A percentile compares a stretch with the other conserved stretches of the same genome.
phyloP scores from a whole-genome alignment of 2,329 filamentous ascomycete genomes.

The Magnaporthiopsis poae region DNA sequence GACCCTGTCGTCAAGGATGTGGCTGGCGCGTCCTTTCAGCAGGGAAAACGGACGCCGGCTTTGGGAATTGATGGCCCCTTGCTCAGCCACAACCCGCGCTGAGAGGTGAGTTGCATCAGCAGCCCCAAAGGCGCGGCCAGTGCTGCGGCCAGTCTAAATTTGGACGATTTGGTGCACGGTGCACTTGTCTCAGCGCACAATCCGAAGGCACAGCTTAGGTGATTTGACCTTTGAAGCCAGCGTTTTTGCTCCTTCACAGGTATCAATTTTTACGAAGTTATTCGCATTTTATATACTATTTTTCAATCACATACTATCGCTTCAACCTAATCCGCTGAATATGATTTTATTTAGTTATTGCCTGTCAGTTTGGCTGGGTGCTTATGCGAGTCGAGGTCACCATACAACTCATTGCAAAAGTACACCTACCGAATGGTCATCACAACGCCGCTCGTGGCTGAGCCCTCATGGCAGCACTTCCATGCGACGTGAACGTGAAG shows the following conservation, averaged over 20 bases:
- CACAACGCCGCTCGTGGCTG: not conserved
- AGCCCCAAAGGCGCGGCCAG: not conserved
- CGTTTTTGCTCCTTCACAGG: too few relatives aligned
- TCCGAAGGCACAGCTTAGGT: not conserved
- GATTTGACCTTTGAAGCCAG: too few relatives aligned
- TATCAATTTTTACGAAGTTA: too few relatives aligned
- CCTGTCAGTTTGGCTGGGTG: too few relatives aligned
- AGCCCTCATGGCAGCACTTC: not conserved
- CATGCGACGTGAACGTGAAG: too few relatives aligned
- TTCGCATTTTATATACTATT: too few relatives aligned
- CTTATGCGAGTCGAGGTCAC: too few relatives aligned
- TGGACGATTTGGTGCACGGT: not conserved
- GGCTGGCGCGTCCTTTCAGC: not conserved
- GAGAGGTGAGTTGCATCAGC: not conserved
- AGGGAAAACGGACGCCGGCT: not conserved
- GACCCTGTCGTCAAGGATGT: not conserved
- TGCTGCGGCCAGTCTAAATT: not conserved
- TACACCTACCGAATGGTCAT: not conserved
- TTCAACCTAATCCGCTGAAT: too few relatives aligned
- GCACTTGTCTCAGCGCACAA: not conserved
- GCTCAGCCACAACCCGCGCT: slow-evolving; percentile 2
- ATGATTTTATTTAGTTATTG: too few relatives aligned
- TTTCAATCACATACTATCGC: too few relatives aligned
- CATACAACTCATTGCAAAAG: too few relatives aligned
- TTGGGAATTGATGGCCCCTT: not conserved